Evolutionary conservation across 805 yeast species (phyloP), one percentile per base, ranked within the genome.

Genomic region (Yamadazyma sp.): DNA sequence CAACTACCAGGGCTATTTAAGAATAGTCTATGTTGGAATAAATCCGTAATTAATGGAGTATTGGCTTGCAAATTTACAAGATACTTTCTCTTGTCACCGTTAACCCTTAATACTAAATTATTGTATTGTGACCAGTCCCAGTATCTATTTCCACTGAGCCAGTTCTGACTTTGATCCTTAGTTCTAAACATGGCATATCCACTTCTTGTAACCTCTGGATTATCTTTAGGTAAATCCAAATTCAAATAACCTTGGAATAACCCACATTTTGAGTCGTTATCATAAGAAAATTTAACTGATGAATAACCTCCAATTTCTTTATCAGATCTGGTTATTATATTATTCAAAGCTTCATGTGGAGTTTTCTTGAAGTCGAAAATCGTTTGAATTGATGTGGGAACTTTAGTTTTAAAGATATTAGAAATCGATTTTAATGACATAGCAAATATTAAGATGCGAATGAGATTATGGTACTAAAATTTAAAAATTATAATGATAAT

Each of bases 181-280:
- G 95, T 86, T 42, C 94, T 70, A 60, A 83, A 85, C 94, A 86
- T 85, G 24, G 94, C 86, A 64, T 78, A 78, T 6, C 95, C 95
- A 12, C 82, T 73, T 40, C 78, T 65, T 13, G 75, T 69, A 14
- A 84, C 74, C 33, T 80, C 80, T 1, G 86, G 85, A 33, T 78
- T 68, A 42, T 75, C 73, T 35, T 72, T 68, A 12, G 69, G 94
- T 22, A 83, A 70, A 45, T 82, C 85, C 40, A 81, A 70, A 53
- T 76, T 78, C 59, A 86, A 82, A 39, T 75, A 72, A 1, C 82
- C 95, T 40, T 67, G 69, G 49, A 68, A 47, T 56, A 45, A 65
- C 47, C 50, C 75, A 42, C 47, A 61, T 41, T 42, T 57, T 40
- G 48, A 36, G 28, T 42, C 46, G 11, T 58, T 54, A 34, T 62